Base-by-base conservation (phyloP, 805 yeast species). In the Metschnikowia amazonensis region DNA sequence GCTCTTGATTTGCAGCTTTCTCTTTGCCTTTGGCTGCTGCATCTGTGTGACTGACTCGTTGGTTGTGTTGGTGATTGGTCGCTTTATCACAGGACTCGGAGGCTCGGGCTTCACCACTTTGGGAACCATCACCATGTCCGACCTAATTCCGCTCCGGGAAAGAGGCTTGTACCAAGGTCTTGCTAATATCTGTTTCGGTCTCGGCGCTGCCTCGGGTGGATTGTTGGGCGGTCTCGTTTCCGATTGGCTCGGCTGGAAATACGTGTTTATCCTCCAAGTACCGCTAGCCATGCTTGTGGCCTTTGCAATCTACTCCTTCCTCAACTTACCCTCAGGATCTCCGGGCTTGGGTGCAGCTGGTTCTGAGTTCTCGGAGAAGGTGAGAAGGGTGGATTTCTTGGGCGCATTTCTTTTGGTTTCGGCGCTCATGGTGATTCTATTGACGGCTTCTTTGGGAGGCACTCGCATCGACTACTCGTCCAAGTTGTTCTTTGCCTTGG, bases 91-190 rank as follows among this genome's bases (percentile, higher is more conserved):
- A 21, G 97, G 97, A 16, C 76, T 86, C 45, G 96, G 96, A 10
- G 96, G 95, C n/a, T 94, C 95, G 5, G 96, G 96, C 1, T 77
- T 89, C 58, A 79, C 83, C 42, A 75, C 90, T 0, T 67, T 88
- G 53, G 77, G 87, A 14, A 82, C 95, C 5, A 84, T 89, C 46
- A 75, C 89, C 2, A 76, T 84, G 55, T 79, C 87, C 23, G 96
- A 89, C 63, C 69, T 87, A 38, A 82, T 89, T 23, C 82, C 94
- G 1, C 74, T 85, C 49, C 73, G 94, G 45, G 79, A 83, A 34
- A 72, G 97, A 47, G 96, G 95, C 1, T 63, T 86, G 25, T 87
- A 79, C 62, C 97, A 89, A 60, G 97, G 97, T 0, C 61, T 86
- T 42, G 85, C 85, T 29, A 89, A 89, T 60, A 70, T 89, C 16